Evolutionary conservation across 257 asterid species (phyloP).

Genomic region (Anisodus tanguticus): DNA sequence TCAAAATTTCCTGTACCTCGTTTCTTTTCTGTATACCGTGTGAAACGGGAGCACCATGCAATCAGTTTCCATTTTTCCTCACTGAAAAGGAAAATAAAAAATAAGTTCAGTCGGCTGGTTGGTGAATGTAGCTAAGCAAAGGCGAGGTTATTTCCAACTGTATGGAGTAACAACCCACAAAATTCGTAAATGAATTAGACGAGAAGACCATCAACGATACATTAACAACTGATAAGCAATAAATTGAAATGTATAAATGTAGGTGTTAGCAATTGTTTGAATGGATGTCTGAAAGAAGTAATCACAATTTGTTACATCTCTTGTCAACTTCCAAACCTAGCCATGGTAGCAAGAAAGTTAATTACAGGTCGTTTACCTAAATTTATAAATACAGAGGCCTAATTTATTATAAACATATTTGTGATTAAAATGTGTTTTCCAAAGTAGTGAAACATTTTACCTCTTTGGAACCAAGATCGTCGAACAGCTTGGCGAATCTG

Average conservation of each 20-base stretch:
- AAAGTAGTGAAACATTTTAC: conserved; percentile 37
- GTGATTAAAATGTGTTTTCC: not conserved
- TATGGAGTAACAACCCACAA: not conserved
- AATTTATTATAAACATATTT: not conserved
- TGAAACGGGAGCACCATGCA: not conserved
- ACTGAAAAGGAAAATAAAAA: not conserved
- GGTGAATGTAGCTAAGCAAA: not conserved
- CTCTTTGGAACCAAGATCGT: conserved; percentile 95
- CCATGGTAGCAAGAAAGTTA: not conserved
- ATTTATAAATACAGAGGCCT: not conserved
- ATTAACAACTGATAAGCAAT: not conserved
- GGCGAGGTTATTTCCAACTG: not conserved
- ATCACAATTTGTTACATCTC: too few relatives aligned
- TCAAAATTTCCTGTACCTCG: conserved; percentile 5
- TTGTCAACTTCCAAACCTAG: not conserved
- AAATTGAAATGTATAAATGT: not conserved
- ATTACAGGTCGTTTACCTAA: not conserved
- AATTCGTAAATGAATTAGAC: not conserved
- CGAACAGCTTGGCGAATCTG: conserved; percentile 95
- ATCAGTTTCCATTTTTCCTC: conserved; percentile 26
- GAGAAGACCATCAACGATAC: not conserved
- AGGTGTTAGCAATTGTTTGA: not conserved
- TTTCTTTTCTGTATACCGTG: conserved; percentile 17
- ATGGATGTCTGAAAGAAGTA: not conserved
- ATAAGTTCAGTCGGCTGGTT: not conserved